These are phyloP conservation scores for Penicillium vulpinum DNA, from an alignment of 2,329 filamentous ascomycete genomes.

Conservation along the genomic window DNA sequence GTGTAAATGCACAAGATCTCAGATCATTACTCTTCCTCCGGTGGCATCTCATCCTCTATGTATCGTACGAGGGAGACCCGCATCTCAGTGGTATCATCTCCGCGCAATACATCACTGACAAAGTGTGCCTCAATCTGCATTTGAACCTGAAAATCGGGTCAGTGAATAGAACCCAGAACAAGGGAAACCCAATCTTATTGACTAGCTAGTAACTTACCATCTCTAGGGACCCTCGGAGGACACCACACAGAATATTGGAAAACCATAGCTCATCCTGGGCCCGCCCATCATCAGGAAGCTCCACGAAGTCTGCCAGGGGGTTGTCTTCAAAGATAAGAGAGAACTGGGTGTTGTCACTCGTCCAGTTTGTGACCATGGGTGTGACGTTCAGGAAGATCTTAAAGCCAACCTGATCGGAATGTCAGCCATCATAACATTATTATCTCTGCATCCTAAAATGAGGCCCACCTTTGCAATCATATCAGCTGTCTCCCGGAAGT, in stretches of 20 bases:
- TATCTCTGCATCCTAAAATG: background rate
- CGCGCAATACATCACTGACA: conserved; percentile 86
- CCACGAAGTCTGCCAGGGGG: conserved; percentile 93
- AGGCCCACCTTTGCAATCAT: conserved; percentile 80
- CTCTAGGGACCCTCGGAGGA: conserved; percentile 85
- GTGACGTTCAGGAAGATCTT: conserved; percentile 99
- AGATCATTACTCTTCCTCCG: conserved; percentile 77
- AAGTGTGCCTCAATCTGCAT: conserved; percentile 99
- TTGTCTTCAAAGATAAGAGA: conserved; percentile 97
- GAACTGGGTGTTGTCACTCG: conserved; percentile 92
- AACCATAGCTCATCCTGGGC: conserved; percentile 98
- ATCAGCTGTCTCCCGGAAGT: conserved; percentile 94
- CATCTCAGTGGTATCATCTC: conserved; percentile 97
- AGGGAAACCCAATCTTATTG: conserved; percentile 12
- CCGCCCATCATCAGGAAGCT: conserved; percentile 90
- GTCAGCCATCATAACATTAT: conserved; percentile 4
- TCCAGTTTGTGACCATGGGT: conserved; percentile 92
- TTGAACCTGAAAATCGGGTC: conserved; percentile 61
- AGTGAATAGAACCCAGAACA: conserved; percentile 19
- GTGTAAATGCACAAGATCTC: conserved; percentile 5
- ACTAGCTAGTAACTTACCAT: conserved; percentile 65
- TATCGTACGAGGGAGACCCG: conserved; percentile 86
- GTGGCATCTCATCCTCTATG: conserved; percentile 96
- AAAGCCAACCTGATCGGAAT: conserved; percentile 74
- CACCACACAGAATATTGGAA: conserved; percentile 93